A percentile compares a stretch with the other conserved stretches of the same genome.
These are phyloP conservation scores for Diaporthe sp. DNA, from an alignment of 2,329 filamentous ascomycete genomes.

Conservation along the genomic window DNA sequence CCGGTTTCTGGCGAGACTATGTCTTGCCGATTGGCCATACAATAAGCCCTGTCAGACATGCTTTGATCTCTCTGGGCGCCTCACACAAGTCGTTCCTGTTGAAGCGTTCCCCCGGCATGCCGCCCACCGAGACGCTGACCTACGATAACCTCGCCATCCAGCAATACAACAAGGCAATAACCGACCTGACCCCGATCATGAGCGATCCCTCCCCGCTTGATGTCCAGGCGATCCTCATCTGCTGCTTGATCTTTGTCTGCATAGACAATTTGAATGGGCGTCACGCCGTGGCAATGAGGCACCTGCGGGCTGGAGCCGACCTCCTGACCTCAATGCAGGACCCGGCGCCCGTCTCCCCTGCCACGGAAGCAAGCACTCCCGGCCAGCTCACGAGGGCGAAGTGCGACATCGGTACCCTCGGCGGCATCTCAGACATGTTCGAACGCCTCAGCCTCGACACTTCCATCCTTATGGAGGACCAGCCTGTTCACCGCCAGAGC, in stretches of 20 bases:
- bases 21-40: conserved; percentile 5
- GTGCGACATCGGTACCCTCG: not conserved
- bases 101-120: not conserved
- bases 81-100: conserved; percentile 13
- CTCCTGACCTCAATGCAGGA: not conserved
- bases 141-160: conserved; percentile 12
- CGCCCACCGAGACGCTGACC: not conserved
- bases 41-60: not conserved
- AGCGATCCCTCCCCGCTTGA: not conserved
- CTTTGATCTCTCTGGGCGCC: conserved; percentile 19
- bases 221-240: conserved; percentile 2
- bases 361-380: not conserved
- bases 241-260: conserved; percentile 20
- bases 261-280: conserved; percentile 10
- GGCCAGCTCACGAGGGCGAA: not conserved
- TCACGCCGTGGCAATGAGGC: not conserved
- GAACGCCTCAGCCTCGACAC: conserved; percentile 18
- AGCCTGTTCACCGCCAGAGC: not conserved
- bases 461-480: conserved; percentile 7
- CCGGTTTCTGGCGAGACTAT: conserved; percentile 10
- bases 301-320: not conserved
- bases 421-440: conserved; percentile 10
- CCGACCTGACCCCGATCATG: conserved; percentile 9
- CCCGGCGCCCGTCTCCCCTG: not conserved
- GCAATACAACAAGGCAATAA: conserved; percentile 18